Conservation (phyloP, 2,329 filamentous ascomycete species). For the Aspergillus proliferans region DNA sequence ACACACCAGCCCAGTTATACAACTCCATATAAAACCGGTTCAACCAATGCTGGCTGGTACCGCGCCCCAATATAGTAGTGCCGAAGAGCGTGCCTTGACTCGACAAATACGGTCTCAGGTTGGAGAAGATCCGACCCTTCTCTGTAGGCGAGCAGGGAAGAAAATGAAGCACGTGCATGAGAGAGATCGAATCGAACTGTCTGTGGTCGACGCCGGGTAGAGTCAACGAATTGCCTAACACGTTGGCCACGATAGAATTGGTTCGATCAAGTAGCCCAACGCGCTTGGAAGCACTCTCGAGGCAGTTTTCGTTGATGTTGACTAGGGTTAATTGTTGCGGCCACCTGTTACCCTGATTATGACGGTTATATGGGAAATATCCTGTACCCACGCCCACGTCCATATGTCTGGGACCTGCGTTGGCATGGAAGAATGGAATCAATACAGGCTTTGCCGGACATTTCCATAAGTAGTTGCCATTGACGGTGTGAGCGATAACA, state of each 20-base stretch:
- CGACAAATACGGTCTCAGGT: constrained; percentile 27
- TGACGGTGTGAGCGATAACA: background rate
- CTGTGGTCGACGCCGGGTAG: constrained; percentile 9
- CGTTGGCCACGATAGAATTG: background rate
- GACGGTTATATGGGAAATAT: constrained; percentile 14
- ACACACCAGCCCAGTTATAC: background rate
- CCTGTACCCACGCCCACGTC: constrained; percentile 27
- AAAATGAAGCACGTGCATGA: constrained; percentile 43
- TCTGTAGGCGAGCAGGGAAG: constrained; percentile 24
- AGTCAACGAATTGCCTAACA: constrained; percentile 21
- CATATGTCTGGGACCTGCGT: constrained; percentile 17
- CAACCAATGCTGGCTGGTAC: constrained; percentile 15
- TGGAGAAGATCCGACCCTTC: constrained; percentile 27
- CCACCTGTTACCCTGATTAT: background rate
- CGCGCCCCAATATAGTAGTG: constrained; percentile 31
- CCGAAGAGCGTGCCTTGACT: constrained; percentile 35
- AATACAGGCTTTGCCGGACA: constrained; percentile 14
- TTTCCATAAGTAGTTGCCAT: constrained; percentile 19
- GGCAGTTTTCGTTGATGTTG: constrained; percentile 27
- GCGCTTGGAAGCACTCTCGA: background rate
- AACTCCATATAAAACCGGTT: background rate
- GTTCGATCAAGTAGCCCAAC: background rate
- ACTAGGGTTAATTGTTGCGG: constrained; percentile 10
- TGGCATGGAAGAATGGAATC: constrained; percentile 19
- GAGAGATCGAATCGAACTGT: constrained; percentile 39